Evolutionary conservation across 2,329 filamentous ascomycete genomes (phyloP), one percentile per base, ranked within the genome.

Genomic region (Sporothrix curviconia): DNA sequence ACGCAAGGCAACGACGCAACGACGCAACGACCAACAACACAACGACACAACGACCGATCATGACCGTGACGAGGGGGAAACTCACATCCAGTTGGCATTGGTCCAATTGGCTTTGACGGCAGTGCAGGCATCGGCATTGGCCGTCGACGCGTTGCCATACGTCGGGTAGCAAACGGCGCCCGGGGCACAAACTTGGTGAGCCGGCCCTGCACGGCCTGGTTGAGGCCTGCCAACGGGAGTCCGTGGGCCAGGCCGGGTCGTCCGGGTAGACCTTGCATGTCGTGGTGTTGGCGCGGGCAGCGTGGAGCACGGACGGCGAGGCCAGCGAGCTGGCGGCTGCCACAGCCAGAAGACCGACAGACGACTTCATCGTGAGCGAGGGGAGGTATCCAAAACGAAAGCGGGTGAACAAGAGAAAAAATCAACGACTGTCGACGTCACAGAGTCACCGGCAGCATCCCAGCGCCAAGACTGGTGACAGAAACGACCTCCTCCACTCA

Each of bases 11-110:
- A 37, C n/a, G n/a, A n/a, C n/a, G n/a, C n/a, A n/a, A n/a, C n/a
- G 8, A 30, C 15, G 8, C n/a, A 25, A 8, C 4, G 22, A 32
- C 12, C 14, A 42, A 68, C 7, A 8, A 55, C 9, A 28, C 5
- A 9, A 17, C 7, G 1, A 15, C 46, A 36, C 11, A 11, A n/a
- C 12, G 6, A 11, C 50, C 15, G 4, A 8, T 24, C 22, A n/a
- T n/a, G n/a, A n/a, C n/a, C n/a, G n/a, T n/a, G n/a, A n/a, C n/a
- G n/a, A n/a, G n/a, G n/a, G n/a, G n/a, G n/a, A n/a, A n/a, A 34
- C 58, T 65, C 42, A 70, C 70, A 62, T 68, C 70, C 72, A 76
- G 47, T 69, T 63, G 58, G 72, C 68, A 47, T 69, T 61, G 7
- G 64, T 52, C 61, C 68, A 74, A 49, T 66, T 67, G 2, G 63